These are phyloP conservation scores for Plasmodium vinckei DNA, from an alignment of 169 alveolate genomes.

Conservation along the genomic window DNA sequence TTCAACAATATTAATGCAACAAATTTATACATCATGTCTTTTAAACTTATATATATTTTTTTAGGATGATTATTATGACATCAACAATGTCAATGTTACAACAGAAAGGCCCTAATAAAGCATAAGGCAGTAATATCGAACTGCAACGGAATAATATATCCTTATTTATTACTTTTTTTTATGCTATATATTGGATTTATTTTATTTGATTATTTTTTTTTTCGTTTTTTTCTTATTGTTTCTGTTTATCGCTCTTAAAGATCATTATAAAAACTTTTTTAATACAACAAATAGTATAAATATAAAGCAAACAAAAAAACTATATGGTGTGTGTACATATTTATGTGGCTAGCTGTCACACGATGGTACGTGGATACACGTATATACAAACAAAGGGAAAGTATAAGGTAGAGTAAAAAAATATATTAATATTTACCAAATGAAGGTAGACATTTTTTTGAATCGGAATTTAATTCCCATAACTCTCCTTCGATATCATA, in stretches of 20 bases:
- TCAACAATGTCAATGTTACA: constrained; percentile 63
- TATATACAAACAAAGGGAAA: no score
- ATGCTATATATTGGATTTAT: neutral
- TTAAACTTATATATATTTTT: neutral
- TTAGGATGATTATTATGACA: constrained; percentile 55
- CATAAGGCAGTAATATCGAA: constrained; percentile 17
- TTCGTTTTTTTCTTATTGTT: neutral
- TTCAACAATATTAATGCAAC: no score
- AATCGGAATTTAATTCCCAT: constrained; percentile 41
- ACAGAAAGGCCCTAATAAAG: constrained; percentile 27
- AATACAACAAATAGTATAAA: neutral
- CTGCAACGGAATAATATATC: constrained; percentile 1
- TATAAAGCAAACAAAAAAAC: neutral
- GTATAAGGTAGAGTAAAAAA: no score
- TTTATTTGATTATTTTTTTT: neutral
- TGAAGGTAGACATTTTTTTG: constrained; percentile 24
- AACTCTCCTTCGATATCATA: constrained; percentile 63
- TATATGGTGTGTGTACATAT: no score
- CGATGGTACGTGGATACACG: no score
- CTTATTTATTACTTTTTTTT: neutral
- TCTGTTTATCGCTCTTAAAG: constrained; percentile 1
- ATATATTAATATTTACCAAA: constrained; percentile 33
- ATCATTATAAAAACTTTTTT: neutral
- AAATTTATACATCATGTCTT: neutral
- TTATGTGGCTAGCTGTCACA: no score